Conservation (phyloP, 139 green algal genomes). For the Coelastrella sp. region DNA sequence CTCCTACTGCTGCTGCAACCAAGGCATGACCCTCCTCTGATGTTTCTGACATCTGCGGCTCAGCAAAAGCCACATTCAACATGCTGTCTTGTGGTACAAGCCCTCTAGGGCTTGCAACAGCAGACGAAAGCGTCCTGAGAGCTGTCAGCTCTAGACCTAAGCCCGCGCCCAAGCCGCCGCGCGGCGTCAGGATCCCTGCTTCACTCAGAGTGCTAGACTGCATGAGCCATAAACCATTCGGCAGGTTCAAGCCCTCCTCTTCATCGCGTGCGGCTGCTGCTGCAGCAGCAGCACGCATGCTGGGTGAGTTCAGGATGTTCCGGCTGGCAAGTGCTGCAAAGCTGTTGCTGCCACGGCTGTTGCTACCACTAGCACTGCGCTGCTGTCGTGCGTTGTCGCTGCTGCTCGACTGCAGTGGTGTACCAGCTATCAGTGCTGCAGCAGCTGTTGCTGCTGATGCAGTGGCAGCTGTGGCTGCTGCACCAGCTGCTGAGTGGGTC, state of each 20-base stretch:
- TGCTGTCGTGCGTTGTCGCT: neutral
- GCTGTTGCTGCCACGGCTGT: neutral
- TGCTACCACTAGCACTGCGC: neutral
- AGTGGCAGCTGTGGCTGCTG: neutral
- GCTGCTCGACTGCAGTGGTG: neutral
- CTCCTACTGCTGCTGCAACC: neutral
- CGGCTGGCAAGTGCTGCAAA: neutral
- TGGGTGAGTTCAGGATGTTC: neutral
- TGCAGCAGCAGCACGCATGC: slow-evolving; percentile 10
- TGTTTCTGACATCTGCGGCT: neutral
- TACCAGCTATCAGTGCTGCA: neutral
- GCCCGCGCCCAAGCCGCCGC: neutral
- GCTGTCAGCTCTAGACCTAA: neutral
- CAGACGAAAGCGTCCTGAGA: neutral
- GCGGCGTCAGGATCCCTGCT: neutral
- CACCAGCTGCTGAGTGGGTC: neutral
- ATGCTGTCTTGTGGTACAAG: neutral
- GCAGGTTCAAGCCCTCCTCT: slow-evolving; percentile 14
- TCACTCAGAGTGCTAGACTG: neutral
- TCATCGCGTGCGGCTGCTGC: slow-evolving; percentile 1
- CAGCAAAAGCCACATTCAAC: neutral
- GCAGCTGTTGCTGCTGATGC: neutral
- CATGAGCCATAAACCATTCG: slow-evolving; percentile 30
- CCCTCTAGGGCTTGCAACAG: neutral
- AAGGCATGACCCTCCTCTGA: neutral